phyloP scores from a whole-genome alignment of 1,284 basidiomycete genomes.

The Tylopilus orsonianus region DNA sequence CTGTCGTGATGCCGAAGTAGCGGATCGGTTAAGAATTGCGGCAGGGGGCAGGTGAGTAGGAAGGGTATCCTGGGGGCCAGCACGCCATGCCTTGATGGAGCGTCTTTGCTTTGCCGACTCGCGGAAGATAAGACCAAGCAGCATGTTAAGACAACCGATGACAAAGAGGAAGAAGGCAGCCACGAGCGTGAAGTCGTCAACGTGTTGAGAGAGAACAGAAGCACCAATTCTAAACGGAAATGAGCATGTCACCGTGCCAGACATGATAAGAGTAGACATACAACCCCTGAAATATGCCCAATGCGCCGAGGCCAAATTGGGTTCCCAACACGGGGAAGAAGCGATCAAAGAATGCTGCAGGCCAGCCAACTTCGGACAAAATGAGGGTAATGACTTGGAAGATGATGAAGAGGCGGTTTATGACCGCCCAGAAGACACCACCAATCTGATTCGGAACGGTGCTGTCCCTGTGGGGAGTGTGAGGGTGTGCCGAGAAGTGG shows the following conservation, averaged over 20 bases:
- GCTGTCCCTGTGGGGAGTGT: conserved; percentile 50
- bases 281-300: conserved; percentile 83
- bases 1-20: conserved; percentile 30
- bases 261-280: conserved; percentile 37
- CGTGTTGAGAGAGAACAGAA: conserved; percentile 80
- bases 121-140: conserved; percentile 74
- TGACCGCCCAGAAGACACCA: conserved; percentile 85
- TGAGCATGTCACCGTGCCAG: conserved; percentile 6
- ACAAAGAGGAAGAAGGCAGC: conserved; percentile 87
- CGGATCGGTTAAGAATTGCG: conserved; percentile 31
- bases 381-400: conserved; percentile 78
- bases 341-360: conserved; percentile 70
- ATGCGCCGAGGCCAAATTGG: conserved; percentile 78
- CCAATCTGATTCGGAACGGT: conserved; percentile 89
- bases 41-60: conserved; percentile 42
- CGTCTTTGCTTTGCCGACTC: conserved; percentile 60
- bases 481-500: conserved; percentile 9
- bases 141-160: conserved; percentile 79
- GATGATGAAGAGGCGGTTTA: conserved; percentile 82
- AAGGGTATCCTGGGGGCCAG: conserved; percentile 52
- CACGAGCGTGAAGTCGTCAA: conserved; percentile 83
- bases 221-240: conserved; percentile 61
- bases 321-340: conserved; percentile 84
- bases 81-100: conserved; percentile 61
- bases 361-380: conserved; percentile 80